These are phyloP conservation scores for Suillus subalutaceus DNA, from an alignment of 768 basidiomycete genomes.

Conservation along the genomic window DNA sequence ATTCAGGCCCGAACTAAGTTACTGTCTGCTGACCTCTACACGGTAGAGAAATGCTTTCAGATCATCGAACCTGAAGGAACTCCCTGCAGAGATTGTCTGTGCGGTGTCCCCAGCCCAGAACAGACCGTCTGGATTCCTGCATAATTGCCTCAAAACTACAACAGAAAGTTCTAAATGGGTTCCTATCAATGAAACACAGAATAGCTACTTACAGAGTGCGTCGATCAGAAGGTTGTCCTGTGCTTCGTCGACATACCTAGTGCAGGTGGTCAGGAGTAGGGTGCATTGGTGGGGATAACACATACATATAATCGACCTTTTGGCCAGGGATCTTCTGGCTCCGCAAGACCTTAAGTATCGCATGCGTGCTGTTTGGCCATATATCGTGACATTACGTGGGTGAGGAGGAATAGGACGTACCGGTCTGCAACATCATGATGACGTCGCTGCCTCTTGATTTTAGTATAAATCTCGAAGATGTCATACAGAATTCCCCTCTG, in stretches of 20 bases:
- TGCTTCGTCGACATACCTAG: slow-evolving; percentile 72
- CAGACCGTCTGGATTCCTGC: slow-evolving; percentile 63
- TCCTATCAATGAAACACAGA: not conserved
- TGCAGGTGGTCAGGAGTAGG: slow-evolving; percentile 3
- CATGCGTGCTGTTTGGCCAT: slow-evolving; percentile 47
- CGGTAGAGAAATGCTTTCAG: slow-evolving; percentile 68
- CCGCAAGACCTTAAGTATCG: slow-evolving; percentile 42
- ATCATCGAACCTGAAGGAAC: slow-evolving; percentile 72
- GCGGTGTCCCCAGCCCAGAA: slow-evolving; percentile 86
- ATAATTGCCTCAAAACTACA: slow-evolving; percentile 64
- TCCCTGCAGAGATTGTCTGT: slow-evolving; percentile 75
- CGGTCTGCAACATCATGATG: slow-evolving; percentile 66
- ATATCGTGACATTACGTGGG: not conserved
- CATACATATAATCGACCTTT: slow-evolving; percentile 60
- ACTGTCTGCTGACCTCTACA: slow-evolving; percentile 49
- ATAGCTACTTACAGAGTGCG: slow-evolving; percentile 46
- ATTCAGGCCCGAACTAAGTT: not conserved
- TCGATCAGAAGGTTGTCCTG: slow-evolving; percentile 76
- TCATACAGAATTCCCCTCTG: slow-evolving; percentile 51
- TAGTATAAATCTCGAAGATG: slow-evolving; percentile 56
- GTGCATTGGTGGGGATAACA: not conserved
- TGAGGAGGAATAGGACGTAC: slow-evolving; percentile 28
- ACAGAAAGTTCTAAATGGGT: not conserved
- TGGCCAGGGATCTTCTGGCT: slow-evolving; percentile 28
- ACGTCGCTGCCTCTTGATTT: slow-evolving; percentile 41